Evolutionary conservation across 805 yeast genomes (phyloP), one percentile per base, ranked within the genome.

Genomic region (Kodamaea lidongshanica): DNA sequence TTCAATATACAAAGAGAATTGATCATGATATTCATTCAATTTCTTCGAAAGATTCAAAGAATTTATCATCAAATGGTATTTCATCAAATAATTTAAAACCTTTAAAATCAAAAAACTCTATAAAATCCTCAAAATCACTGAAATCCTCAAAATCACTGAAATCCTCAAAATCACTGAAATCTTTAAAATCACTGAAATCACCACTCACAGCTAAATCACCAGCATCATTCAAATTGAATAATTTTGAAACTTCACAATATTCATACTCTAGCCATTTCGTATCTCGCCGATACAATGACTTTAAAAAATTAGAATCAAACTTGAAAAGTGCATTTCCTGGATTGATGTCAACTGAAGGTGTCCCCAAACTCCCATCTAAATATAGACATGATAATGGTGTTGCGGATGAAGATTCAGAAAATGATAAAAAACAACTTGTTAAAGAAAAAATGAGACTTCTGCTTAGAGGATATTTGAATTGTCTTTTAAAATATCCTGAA

Each of bases 381-480:
- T 67, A 62, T 21, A 63, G 57, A 33, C 32, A 54, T 12, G 70
- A 64, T 41, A 44, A 44, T n/a, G 65, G 64, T 3, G 16, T 43
- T 20, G 40, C 41, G 11, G 40, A 24, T 12, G 35, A 12, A 4
- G 28, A 22, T 6, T 7, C 3, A 4, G 5, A 18, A 24, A 18
- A n/a, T 16, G 22, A 6, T 35, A 6, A 23, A 21, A 12, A 5
- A 33, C 25, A 7, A 12, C 61, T 56, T 7, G 72, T 77, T 3
- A 68, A 94, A 16, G 97, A 89, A 51, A 78, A 76, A 40, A 70
- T 85, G 42, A 63, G 97, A 24, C 65, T 86, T 7, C 73, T 94
- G 0, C 62, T 89, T 25, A 65, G 96, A 27, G 83, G 86, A 0
- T 89, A 83, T 45, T 46, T 89, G 27, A 61, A 68, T 16, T 52